Percentiles rank a stretch among this genome's conserved stretches.
These are phyloP conservation scores for Macrolepiota fuliginosa DNA, from an alignment of 768 basidiomycete species.

Conservation along the genomic window DNA sequence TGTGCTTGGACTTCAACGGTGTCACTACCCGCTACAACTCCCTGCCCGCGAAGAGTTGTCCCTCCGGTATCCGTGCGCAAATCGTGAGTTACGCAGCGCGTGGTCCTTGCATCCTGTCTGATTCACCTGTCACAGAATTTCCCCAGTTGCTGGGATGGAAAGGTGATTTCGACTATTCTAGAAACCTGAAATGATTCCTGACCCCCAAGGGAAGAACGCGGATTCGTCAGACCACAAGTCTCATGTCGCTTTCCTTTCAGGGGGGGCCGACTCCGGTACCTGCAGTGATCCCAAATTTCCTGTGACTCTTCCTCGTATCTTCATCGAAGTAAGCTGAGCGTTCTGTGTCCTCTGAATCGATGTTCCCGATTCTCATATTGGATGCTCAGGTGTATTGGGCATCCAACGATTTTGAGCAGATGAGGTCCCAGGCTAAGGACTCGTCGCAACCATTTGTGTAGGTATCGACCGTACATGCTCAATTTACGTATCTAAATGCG, in stretches of 20 bases:
- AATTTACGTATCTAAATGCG: not conserved
- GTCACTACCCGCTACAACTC: slow-evolving; percentile 34
- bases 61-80: slow-evolving; percentile 48
- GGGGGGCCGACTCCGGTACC: slow-evolving; percentile 45
- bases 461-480: slow-evolving; percentile 13
- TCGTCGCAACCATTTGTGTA: slow-evolving; percentile 52
- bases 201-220: slow-evolving; percentile 28
- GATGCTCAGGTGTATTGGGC: slow-evolving; percentile 43
- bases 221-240: slow-evolving; percentile 53
- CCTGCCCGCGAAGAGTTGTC: slow-evolving; percentile 37
- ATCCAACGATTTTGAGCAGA: slow-evolving; percentile 30
- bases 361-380: not conserved
- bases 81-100: slow-evolving; percentile 32
- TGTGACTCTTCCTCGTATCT: slow-evolving; percentile 44
- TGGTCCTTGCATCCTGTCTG: not conserved
- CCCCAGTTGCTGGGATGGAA: slow-evolving; percentile 56
- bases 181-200: not conserved
- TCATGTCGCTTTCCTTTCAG: slow-evolving; percentile 46
- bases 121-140: slow-evolving; percentile 37
- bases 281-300: slow-evolving; percentile 47
- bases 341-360: not conserved
- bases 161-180: slow-evolving; percentile 25
- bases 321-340: slow-evolving; percentile 42
- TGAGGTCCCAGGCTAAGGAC: slow-evolving; percentile 42
- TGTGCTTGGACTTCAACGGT: slow-evolving; percentile 47